phyloP scores from a whole-genome alignment of 2,329 filamentous ascomycete species.

The Penicillium decumbens region DNA sequence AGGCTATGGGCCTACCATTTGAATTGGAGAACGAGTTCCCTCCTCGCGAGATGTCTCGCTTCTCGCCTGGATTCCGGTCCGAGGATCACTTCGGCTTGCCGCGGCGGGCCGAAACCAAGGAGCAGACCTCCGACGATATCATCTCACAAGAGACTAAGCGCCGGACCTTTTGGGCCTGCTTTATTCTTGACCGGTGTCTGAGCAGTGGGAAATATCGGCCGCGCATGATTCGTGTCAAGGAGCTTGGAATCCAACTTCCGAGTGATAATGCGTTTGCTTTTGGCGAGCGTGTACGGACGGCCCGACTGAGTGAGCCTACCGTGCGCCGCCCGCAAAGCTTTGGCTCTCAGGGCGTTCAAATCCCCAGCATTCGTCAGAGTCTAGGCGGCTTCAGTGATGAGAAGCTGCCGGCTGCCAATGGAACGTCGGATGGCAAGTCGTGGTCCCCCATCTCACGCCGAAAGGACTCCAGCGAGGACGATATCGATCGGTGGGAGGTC shows the following conservation, averaged over 20 bases:
- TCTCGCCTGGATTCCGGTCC: conserved; percentile 33
- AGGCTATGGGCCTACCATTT: conserved; percentile 45
- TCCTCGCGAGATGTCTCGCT: conserved; percentile 40
- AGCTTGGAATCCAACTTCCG: conserved; percentile 53
- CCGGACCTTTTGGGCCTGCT: conserved; percentile 57
- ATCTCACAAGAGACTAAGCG: conserved; percentile 53
- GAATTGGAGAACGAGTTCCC: conserved; percentile 47
- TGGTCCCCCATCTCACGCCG: conserved; percentile 40
- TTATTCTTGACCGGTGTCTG: conserved; percentile 53
- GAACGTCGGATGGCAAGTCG: conserved; percentile 31
- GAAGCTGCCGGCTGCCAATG: conserved; percentile 33
- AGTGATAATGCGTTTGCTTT: conserved; percentile 55
- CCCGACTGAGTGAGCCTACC: conserved; percentile 45
- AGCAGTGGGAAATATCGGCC: conserved; percentile 53
- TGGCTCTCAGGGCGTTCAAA: conserved; percentile 40
- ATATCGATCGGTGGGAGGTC: conserved; percentile 50
- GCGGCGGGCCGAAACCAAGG: conserved; percentile 33
- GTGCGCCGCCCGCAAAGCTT: conserved; percentile 38
- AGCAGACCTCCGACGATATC: conserved; percentile 44
- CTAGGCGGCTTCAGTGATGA: conserved; percentile 36
- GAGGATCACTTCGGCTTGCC: conserved; percentile 39
- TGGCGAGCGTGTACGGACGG: conserved; percentile 51
- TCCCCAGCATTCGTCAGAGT: conserved; percentile 41
- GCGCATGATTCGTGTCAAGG: conserved; percentile 49
- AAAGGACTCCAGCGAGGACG: conserved; percentile 40